Conservation (phyloP, 2,329 filamentous ascomycete genomes). For the Plenodomus lindquistii region DNA sequence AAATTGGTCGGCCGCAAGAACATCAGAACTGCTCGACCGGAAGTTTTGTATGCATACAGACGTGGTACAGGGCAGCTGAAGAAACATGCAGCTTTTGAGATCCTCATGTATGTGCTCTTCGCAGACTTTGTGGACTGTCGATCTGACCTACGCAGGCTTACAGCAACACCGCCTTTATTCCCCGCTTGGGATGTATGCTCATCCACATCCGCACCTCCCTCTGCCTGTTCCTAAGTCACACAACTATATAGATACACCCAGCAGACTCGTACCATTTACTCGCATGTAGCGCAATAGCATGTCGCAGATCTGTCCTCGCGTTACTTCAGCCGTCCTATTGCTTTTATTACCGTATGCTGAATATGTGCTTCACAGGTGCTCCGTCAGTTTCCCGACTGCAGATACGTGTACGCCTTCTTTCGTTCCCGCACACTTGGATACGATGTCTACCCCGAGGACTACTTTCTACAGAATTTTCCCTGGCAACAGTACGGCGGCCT, state of each 20-base stretch:
- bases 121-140: neutral
- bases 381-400: slow-evolving; percentile 42
- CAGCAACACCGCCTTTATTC: slow-evolving; percentile 43
- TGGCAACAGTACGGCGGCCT: slow-evolving; percentile 46
- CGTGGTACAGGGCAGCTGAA: slow-evolving; percentile 68
- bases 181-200: slow-evolving; percentile 49
- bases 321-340: neutral
- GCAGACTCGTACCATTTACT: slow-evolving; percentile 12
- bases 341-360: slow-evolving; percentile 25
- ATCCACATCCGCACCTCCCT: slow-evolving; percentile 2
- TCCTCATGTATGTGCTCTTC: slow-evolving; percentile 64
- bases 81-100: slow-evolving; percentile 77
- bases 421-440: slow-evolving; percentile 42
- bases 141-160: slow-evolving; percentile 34
- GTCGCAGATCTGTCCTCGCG: neutral
- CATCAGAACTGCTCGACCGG: slow-evolving; percentile 59
- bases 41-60: slow-evolving; percentile 65
- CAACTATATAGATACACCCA: slow-evolving; percentile 23
- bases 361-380: slow-evolving; percentile 34
- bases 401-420: slow-evolving; percentile 45
- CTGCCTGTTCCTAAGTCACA: neutral
- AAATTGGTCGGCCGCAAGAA: slow-evolving; percentile 58
- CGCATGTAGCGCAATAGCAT: slow-evolving; percentile 10
- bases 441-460: slow-evolving; percentile 45
- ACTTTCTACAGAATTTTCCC: slow-evolving; percentile 43